Evolutionary conservation across 257 asterid species (phyloP).

Genomic region (Buddleja alternifolia): DNA sequence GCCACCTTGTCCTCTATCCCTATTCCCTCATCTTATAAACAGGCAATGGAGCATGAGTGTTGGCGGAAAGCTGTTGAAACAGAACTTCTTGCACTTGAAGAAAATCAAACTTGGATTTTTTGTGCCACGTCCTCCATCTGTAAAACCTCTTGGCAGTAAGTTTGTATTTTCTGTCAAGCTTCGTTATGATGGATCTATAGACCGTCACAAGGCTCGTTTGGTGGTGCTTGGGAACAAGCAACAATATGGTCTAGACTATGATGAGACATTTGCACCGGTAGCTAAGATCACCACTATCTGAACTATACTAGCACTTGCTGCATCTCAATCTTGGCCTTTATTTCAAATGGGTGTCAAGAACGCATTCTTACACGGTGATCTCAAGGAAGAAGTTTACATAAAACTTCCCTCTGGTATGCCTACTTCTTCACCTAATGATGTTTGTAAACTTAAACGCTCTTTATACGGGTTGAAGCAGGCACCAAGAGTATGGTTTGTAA

Average conservation of each 20-base stretch:
- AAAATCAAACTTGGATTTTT: no score
- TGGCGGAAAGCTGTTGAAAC: background rate
- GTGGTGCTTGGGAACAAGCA: background rate
- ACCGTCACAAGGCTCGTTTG: background rate
- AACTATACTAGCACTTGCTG: background rate
- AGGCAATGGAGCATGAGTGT: background rate
- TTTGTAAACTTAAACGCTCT: background rate
- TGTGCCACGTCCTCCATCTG: no score
- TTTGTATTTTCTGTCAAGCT: no score
- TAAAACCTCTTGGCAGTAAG: no score
- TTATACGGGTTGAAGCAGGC: constrained; percentile 15
- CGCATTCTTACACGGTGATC: constrained; percentile 13
- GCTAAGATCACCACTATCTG: background rate
- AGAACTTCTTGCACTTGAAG: constrained; percentile 7
- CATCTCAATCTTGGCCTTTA: background rate
- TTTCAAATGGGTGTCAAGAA: background rate
- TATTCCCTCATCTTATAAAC: background rate
- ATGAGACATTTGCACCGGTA: background rate
- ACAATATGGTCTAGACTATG: constrained; percentile 8
- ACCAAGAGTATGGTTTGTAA: background rate
- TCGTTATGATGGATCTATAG: background rate
- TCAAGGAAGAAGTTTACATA: background rate
- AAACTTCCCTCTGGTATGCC: background rate
- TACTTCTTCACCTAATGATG: no score
- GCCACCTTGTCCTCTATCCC: background rate